Evolutionary conservation across 2,329 filamentous ascomycete species (phyloP).

Genomic region (Penicillium occitanis): DNA sequence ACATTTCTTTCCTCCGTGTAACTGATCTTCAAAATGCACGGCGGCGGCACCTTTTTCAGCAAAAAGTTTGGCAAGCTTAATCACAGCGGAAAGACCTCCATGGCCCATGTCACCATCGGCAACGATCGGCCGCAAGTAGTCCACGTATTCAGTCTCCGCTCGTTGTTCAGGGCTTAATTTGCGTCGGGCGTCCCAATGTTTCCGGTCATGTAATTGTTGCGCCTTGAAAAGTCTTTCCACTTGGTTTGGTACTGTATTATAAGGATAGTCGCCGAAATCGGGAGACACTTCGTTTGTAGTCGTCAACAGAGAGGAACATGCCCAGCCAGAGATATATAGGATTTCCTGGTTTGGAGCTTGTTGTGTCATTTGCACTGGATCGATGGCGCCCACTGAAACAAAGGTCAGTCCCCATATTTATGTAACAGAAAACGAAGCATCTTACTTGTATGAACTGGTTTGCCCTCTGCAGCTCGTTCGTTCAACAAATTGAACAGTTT

Average conservation of each 20-base stretch:
- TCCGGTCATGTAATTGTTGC: slow-evolving; percentile 93
- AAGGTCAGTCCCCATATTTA: slow-evolving; percentile 11
- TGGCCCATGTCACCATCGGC: slow-evolving; percentile 97
- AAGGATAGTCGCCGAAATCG: slow-evolving; percentile 97
- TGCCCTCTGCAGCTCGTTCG: slow-evolving; percentile 71
- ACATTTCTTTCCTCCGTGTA: slow-evolving; percentile 98
- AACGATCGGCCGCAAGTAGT: slow-evolving; percentile 92
- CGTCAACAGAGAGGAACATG: slow-evolving; percentile 89
- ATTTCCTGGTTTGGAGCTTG: slow-evolving; percentile 95
- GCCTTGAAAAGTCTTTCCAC: slow-evolving; percentile 95
- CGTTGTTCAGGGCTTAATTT: slow-evolving; percentile 74
- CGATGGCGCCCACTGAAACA: slow-evolving; percentile 82
- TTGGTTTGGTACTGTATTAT: slow-evolving; percentile 98
- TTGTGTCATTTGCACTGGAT: slow-evolving; percentile 99
- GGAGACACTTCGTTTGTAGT: slow-evolving; percentile 96
- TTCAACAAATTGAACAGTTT: slow-evolving; percentile 90
- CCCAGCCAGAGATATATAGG: slow-evolving; percentile 95
- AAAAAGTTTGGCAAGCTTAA: slow-evolving; percentile 96
- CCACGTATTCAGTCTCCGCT: slow-evolving; percentile 73
- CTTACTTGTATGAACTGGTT: slow-evolving; percentile 91
- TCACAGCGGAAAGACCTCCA: slow-evolving; percentile 84
- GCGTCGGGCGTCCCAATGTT: slow-evolving; percentile 83
- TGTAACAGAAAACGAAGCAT: not conserved
- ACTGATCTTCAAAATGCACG: slow-evolving; percentile 96
- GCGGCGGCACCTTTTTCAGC: slow-evolving; percentile 95